phyloP scores from a whole-genome alignment of 2,329 filamentous ascomycete species.

The Tolypocladium tundrense region DNA sequence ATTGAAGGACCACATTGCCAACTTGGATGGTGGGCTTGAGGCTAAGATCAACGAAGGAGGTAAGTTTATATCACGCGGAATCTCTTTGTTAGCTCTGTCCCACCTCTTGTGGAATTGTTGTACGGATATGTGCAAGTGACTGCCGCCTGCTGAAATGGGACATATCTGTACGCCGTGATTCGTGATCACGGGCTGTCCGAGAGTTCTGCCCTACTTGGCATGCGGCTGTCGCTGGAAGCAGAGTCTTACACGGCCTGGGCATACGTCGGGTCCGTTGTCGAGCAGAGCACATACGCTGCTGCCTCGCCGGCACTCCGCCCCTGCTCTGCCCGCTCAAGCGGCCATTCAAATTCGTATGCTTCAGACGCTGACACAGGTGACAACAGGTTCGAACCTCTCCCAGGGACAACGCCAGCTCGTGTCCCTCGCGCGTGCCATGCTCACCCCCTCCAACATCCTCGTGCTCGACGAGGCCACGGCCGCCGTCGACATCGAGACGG shows the following conservation, averaged over 20 bases:
- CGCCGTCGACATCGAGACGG: conserved; percentile 57
- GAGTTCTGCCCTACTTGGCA: background rate
- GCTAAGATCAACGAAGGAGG: conserved; percentile 89
- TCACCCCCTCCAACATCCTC: conserved; percentile 93
- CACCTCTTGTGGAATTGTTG: background rate
- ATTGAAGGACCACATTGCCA: conserved; percentile 78
- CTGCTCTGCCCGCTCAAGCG: background rate
- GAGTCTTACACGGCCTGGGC: background rate
- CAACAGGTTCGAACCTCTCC: conserved; percentile 78
- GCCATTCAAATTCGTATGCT: background rate
- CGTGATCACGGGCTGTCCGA: background rate
- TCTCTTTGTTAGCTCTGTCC: background rate
- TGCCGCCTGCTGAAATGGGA: background rate
- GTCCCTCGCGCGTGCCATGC: conserved; percentile 82
- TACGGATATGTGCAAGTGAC: background rate
- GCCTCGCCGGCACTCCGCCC: background rate
- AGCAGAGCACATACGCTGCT: background rate
- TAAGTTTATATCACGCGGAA: conserved; percentile 35
- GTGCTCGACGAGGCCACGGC: conserved; percentile 96
- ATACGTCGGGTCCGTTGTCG: background rate
- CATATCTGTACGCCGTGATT: background rate
- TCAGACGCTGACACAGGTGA: background rate
- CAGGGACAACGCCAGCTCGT: conserved; percentile 92
- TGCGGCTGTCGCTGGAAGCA: background rate
- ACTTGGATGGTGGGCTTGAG: conserved; percentile 83